These are phyloP conservation scores for Camelina sativa DNA, from an alignment of 345 rosid species.

Conservation along the genomic window DNA sequence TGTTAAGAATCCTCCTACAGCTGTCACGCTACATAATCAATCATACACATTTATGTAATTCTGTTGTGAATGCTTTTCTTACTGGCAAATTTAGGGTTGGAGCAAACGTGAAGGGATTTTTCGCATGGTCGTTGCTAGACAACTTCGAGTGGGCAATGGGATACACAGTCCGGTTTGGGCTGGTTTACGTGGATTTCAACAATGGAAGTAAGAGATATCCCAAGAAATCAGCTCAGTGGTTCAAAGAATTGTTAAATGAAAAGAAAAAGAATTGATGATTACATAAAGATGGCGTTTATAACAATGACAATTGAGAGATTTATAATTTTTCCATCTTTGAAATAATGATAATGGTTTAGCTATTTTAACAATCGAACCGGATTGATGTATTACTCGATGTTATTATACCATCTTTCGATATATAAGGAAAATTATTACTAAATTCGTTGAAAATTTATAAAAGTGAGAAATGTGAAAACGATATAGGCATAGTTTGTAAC, in stretches of 20 bases:
- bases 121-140: slow-evolving; percentile 54
- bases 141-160: slow-evolving; percentile 54
- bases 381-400: background rate
- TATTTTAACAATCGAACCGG: background rate
- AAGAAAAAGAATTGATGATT: slow-evolving; percentile 34
- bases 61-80: slow-evolving; percentile 9
- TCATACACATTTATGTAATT: background rate
- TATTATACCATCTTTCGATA: background rate
- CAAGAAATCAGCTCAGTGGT: slow-evolving; percentile 46
- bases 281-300: background rate
- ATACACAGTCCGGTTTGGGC: slow-evolving; percentile 48
- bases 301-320: background rate
- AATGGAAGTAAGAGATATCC: slow-evolving; percentile 44
- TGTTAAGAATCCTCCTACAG: background rate
- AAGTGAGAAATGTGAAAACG: background rate
- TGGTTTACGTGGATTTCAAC: slow-evolving; percentile 50
- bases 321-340: slow-evolving; percentile 8
- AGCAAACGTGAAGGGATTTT: slow-evolving; percentile 51
- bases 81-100: slow-evolving; percentile 44
- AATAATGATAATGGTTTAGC: slow-evolving; percentile 24
- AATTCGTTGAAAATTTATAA: background rate
- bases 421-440: background rate
- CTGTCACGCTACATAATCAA: background rate
- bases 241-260: slow-evolving; percentile 27
- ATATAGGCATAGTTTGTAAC: background rate